phyloP scores from a whole-genome alignment of 2,329 filamentous ascomycete genomes.

The Cladosporium sp. region DNA sequence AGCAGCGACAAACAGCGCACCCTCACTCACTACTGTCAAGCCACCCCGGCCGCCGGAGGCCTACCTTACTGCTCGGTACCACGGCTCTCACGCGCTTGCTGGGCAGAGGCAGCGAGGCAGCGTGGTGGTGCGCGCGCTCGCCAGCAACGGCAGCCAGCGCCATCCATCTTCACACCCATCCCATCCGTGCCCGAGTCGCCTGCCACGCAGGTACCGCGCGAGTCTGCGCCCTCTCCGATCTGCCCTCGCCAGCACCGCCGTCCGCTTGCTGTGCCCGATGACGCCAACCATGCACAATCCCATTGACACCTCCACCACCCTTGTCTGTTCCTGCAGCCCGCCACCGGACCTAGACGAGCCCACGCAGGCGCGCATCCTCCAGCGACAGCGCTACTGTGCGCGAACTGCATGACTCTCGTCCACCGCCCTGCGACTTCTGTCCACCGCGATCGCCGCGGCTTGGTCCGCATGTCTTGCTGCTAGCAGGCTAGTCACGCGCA shows the following conservation, averaged over 20 bases:
- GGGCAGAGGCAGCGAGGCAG: too few relatives aligned
- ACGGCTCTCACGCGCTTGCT: not conserved
- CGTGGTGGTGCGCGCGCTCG: not conserved
- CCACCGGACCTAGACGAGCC: constrained; percentile 2
- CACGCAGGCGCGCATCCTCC: not conserved
- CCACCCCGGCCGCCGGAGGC: not conserved
- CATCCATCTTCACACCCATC: not conserved
- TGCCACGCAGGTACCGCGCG: not conserved
- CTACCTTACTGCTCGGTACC: constrained; percentile 1
- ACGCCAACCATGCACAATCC: constrained; percentile 3
- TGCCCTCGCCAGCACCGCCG: not conserved
- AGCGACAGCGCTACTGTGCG: not conserved
- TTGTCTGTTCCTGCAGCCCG: constrained; percentile 9
- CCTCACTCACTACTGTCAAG: not conserved
- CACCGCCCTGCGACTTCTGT: constrained; percentile 3
- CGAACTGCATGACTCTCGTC: constrained; percentile 1
- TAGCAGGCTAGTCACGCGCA: constrained; percentile 9
- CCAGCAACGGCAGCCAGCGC: not conserved
- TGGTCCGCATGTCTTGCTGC: constrained; percentile 1
- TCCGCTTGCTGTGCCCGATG: not conserved
- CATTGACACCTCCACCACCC: not conserved
- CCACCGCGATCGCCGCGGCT: constrained; percentile 4
- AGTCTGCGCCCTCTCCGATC: not conserved
- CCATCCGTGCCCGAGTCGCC: not conserved
- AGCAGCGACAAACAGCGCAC: not conserved